Evolutionary conservation across 345 rosid species (phyloP), one percentile per base, ranked within the genome.

Genomic region (Theobroma cacao): DNA sequence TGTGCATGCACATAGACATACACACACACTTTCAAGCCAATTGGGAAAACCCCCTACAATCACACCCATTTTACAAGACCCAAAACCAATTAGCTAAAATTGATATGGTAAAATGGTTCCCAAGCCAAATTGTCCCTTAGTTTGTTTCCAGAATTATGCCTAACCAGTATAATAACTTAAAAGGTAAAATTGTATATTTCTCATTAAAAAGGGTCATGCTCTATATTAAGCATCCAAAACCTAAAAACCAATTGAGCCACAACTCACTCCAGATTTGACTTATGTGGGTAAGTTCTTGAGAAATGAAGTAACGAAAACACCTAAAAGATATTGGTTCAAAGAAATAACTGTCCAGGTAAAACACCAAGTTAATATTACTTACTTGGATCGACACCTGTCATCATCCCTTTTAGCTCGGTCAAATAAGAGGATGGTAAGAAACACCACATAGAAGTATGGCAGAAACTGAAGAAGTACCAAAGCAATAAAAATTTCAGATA

Each of bases 351-450:
- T 30, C 41, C 7, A 4, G 48, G 12, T 2, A 75, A 61, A 71
- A 28, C 58, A 79, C 59, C 26, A 68, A 61, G 70, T 76, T 62
- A 24, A 70, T 20, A 79, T 64, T 52, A 24, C 97, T 91, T 89
- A 94, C 99, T 96, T 96, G 83, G 98, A 89, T 75, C 91, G 87
- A 72, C 99, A 96, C 73, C 98, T 81, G 80, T 94, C 99, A 73
- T 96, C 98, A 40, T 96, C 99, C 81, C 99, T 89, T 75, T 90
- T 92, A 77, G 98, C 99, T 60, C 99, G 98, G 81, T 96, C 99
- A 1, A 96, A 81, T 70, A 96, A 91, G 76, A 94, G 97, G 84
- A 96, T 90, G 75, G 97, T 94, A 62, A 96, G 98, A 81, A 77
- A 94, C 72, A 89, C 77, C 31, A 96, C 97, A 40, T 96, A 96